phyloP scores from a whole-genome alignment of 2,329 filamentous ascomycete species.

The Diaporthe sp. region DNA sequence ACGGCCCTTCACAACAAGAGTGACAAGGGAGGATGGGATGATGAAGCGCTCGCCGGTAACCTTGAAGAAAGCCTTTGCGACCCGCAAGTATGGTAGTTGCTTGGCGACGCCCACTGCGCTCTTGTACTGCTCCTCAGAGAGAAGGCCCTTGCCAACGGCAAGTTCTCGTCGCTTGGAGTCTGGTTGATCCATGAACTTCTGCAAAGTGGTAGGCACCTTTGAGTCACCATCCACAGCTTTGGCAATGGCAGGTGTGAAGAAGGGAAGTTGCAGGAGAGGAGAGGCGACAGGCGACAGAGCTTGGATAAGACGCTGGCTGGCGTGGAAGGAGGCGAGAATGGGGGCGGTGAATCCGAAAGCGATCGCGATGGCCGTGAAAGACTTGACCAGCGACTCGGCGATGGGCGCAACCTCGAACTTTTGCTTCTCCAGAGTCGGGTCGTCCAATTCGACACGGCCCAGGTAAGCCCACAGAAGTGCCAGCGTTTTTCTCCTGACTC shows the following conservation, averaged over 20 bases:
- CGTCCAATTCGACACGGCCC: constrained; percentile 86
- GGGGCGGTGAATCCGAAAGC: constrained; percentile 88
- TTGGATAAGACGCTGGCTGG: constrained; percentile 90
- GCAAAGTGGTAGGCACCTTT: constrained; percentile 81
- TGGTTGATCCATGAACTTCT: constrained; percentile 89
- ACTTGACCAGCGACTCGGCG: constrained; percentile 86
- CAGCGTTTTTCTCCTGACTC: constrained; percentile 85
- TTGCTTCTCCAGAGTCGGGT: constrained; percentile 81
- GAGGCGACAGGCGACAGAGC: constrained; percentile 86
- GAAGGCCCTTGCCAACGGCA: constrained; percentile 77
- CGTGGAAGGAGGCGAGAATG: constrained; percentile 84
- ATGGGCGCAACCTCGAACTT: constrained; percentile 93
- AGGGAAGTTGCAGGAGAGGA: constrained; percentile 90
- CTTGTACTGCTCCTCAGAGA: constrained; percentile 83
- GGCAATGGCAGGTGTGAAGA: constrained; percentile 79
- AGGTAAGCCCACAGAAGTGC: constrained; percentile 96
- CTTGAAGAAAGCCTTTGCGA: constrained; percentile 98
- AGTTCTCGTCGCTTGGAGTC: constrained; percentile 80
- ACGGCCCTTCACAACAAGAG: constrained; percentile 94
- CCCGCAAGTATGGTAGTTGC: constrained; percentile 85
- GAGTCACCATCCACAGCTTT: constrained; percentile 80
- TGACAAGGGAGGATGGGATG: constrained; percentile 91
- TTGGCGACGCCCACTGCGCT: constrained; percentile 82
- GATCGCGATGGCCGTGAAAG: constrained; percentile 88
- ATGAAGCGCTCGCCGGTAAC: constrained; percentile 94